These are phyloP conservation scores for Zymoseptoria crescenta DNA, from an alignment of 2,329 filamentous ascomycete genomes.

Conservation along the genomic window DNA sequence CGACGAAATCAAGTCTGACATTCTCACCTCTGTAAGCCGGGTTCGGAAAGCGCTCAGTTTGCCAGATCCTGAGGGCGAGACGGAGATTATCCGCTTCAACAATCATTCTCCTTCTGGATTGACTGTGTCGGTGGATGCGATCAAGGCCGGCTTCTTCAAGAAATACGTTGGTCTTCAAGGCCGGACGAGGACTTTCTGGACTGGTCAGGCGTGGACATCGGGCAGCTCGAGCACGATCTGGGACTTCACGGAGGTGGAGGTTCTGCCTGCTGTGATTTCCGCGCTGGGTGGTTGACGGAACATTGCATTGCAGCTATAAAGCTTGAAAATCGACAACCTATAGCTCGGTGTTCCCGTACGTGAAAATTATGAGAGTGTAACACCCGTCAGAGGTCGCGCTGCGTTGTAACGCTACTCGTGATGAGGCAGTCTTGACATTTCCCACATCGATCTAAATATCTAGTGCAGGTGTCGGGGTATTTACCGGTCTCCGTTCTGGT, in stretches of 20 bases:
- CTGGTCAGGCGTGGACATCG: constrained; percentile 25
- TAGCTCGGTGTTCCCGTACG: too few species aligned
- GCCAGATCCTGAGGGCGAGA: not conserved
- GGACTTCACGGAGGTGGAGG: constrained; percentile 22
- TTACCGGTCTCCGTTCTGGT: too few species aligned
- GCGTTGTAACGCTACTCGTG: not conserved
- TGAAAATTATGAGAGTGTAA: too few species aligned
- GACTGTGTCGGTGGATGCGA: constrained; percentile 18
- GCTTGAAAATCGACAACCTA: too few species aligned
- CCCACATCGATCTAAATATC: too few species aligned
- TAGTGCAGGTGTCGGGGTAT: too few species aligned
- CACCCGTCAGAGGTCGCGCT: too few species aligned
- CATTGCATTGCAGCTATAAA: too few species aligned
- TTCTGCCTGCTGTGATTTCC: constrained; percentile 7
- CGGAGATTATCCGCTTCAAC: constrained; percentile 17
- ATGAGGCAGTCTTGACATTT: too few species aligned
- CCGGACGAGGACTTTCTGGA: constrained; percentile 21
- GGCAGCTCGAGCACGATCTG: constrained; percentile 29
- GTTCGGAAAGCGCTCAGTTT: constrained; percentile 2
- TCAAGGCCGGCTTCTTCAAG: constrained; percentile 24
- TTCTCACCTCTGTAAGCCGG: constrained; percentile 4
- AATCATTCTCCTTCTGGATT: constrained; percentile 24
- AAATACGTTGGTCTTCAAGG: constrained; percentile 23
- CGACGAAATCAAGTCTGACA: constrained; percentile 8
- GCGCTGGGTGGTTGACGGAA: not conserved